Percentiles rank a stretch among this genome's conserved stretches.
Conservation (phyloP, 768 basidiomycete species). For the Boletus speciosus region DNA sequence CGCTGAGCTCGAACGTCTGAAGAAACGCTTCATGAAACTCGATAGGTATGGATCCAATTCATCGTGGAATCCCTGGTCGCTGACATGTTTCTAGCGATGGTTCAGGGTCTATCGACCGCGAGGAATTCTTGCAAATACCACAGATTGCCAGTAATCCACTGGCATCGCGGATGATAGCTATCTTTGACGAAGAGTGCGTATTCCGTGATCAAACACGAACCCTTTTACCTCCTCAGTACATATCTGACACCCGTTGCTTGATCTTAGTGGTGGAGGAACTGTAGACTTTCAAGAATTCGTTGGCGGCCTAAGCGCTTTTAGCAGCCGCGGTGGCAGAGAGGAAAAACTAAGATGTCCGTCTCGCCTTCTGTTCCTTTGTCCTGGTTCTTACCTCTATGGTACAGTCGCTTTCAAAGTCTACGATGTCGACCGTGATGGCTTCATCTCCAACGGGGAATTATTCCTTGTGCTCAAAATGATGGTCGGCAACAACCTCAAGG, state of each 20-base stretch:
- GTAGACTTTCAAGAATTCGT: constrained; percentile 99
- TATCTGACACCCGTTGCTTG: background rate
- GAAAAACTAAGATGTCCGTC: constrained; percentile 92
- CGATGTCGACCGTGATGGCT: constrained; percentile 97
- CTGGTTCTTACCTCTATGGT: background rate
- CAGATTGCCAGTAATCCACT: constrained; percentile 98
- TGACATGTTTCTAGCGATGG: constrained; percentile 62
- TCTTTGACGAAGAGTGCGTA: constrained; percentile 97
- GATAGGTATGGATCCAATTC: constrained; percentile 60
- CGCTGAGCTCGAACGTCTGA: constrained; percentile 88
- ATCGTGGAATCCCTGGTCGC: background rate
- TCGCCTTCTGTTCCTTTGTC: background rate
- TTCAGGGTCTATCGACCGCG: constrained; percentile 96
- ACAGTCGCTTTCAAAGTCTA: constrained; percentile 99
- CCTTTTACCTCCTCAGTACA: background rate
- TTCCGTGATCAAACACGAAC: constrained; percentile 5
- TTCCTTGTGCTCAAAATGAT: constrained; percentile 99
- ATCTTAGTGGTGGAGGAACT: constrained; percentile 85
- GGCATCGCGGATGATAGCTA: constrained; percentile 97
- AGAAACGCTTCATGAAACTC: constrained; percentile 99
- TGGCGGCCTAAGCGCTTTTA: constrained; percentile 95
- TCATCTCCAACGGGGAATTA: constrained; percentile 96
- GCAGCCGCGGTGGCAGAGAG: constrained; percentile 92
- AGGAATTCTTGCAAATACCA: constrained; percentile 98
- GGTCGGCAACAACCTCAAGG: constrained; percentile 99